Evolutionary conservation across 176 grass and related monocot species (phyloP).

Genomic region (Oryza glumipatula): DNA sequence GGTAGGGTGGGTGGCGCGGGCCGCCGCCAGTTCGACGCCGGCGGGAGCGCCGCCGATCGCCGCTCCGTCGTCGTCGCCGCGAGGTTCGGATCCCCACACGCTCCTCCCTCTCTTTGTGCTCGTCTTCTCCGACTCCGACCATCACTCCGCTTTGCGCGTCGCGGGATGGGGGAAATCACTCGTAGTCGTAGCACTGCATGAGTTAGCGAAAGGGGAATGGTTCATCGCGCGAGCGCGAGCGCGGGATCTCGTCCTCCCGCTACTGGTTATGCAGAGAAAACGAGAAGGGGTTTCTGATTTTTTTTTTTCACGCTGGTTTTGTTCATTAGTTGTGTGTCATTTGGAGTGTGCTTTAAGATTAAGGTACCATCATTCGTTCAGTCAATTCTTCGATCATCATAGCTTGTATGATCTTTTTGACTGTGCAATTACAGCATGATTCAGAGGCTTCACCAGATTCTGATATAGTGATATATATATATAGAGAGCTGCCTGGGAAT

Average conservation of each 20-base stretch:
- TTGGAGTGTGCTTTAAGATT: conserved; percentile 35
- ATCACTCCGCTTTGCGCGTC: not conserved
- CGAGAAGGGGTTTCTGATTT: not conserved
- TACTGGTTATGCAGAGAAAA: not conserved
- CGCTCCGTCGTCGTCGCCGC: not conserved
- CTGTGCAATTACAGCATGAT: not conserved
- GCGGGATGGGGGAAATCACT: not conserved
- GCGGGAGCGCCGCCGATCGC: too few species aligned
- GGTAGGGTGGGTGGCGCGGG: not conserved
- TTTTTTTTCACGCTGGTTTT: too few species aligned
- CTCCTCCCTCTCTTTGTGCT: not conserved
- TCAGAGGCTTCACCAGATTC: not conserved
- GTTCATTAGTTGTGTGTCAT: not conserved
- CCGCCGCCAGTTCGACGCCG: too few species aligned
- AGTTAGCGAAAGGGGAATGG: not conserved
- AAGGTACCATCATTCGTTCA: conserved; percentile 24
- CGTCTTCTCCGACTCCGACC: not conserved
- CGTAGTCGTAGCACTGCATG: not conserved
- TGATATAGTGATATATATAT: not conserved
- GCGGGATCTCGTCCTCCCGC: not conserved
- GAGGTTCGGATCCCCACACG: not conserved
- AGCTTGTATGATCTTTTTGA: conserved; percentile 13
- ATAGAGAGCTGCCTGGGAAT: conserved; percentile 13
- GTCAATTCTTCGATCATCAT: not conserved
- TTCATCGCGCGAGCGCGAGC: not conserved